Base-by-base conservation (phyloP, 495 filamentous ascomycete species). In the Astrocystis sublimbata region DNA sequence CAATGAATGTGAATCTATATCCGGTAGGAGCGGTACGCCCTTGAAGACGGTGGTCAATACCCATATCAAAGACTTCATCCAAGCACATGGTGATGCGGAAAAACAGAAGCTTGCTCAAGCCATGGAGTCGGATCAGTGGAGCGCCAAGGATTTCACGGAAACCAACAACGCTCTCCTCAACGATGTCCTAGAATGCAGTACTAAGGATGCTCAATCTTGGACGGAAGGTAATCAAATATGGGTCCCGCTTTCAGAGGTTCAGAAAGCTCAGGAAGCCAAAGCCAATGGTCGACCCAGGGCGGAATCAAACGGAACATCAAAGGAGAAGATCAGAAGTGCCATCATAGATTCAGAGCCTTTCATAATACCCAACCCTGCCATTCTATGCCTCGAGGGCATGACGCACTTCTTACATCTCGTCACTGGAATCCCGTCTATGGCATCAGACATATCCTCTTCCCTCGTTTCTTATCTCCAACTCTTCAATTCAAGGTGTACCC, bases 1-100 rank as follows among this genome's bases (percentile, higher is more conserved):
- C 7, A 96, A 97, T 66, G 94, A 99, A 71, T 99, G 94, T 67
- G 94, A 99, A 73, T 91, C 94, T 3, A 91, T 97, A 15, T 96
- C 92, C 13, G 94, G 94, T 3, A 85, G 94, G 56, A 87, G 91
- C 55, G 93, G 93, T 2, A 88, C 86, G 6, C 82, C 88, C 1
- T 79, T 98, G 28, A 96, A 96, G 71, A 93, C 85, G 3, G 82
- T 96, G 2, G 91, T 98, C 38, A 93, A 96, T 64, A 86, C 85
- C 51, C 94, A 98, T 61, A 97, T 98, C 68, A 87, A 86, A 47
- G 92, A 96, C 30, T 98, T 93, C 65, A 89, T 97, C 46, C 81
- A 86, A 33, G 78, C 83, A 4, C 88, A 92, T 60, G 87, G 88
- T 6, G 90, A 94, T 51, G 75, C 80, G 4, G 88, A 96, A 68